Conservation (phyloP, 345 rosid genomes). For the Pugionium dolabratum region DNA sequence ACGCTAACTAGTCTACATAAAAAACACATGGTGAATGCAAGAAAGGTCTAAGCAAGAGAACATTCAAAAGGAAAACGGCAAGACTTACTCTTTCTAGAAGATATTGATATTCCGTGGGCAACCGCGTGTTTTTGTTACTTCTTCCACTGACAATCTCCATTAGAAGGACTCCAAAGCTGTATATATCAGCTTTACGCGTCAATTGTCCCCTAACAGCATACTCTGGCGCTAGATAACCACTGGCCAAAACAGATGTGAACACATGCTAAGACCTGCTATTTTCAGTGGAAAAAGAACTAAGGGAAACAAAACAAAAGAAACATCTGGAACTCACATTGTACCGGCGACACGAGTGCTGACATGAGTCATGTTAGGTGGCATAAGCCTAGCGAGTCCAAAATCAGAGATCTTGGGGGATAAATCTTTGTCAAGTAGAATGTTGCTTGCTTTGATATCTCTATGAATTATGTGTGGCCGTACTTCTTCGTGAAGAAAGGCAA, state of each 20-base stretch:
- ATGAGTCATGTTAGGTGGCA: conserved; percentile 81
- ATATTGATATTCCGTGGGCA: conserved; percentile 76
- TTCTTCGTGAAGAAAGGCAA: conserved; percentile 87
- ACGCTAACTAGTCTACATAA: not conserved
- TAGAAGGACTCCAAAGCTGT: conserved; percentile 89
- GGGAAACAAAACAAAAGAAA: not conserved
- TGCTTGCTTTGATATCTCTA: conserved; percentile 98
- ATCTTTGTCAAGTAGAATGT: conserved; percentile 81
- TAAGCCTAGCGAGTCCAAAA: conserved; percentile 94
- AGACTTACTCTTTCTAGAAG: conserved; percentile 79
- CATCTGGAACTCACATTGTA: conserved; percentile 67
- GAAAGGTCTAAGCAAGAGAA: conserved; percentile 9
- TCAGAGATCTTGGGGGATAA: conserved; percentile 86
- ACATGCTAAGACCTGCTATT: conserved; percentile 15
- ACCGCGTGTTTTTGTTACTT: conserved; percentile 70
- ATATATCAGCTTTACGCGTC: conserved; percentile 90
- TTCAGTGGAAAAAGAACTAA: not conserved
- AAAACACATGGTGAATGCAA: not conserved
- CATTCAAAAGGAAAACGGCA: not conserved
- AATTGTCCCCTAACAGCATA: conserved; percentile 91
- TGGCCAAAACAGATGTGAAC: conserved; percentile 37
- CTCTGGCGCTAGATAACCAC: conserved; percentile 98
- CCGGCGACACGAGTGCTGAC: conserved; percentile 99
- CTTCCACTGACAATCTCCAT: conserved; percentile 90
- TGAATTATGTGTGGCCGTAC: conserved; percentile 78